Evolutionary conservation across 495 filamentous ascomycete species (phyloP).

Genomic region (Aspergillus taichungensis): DNA sequence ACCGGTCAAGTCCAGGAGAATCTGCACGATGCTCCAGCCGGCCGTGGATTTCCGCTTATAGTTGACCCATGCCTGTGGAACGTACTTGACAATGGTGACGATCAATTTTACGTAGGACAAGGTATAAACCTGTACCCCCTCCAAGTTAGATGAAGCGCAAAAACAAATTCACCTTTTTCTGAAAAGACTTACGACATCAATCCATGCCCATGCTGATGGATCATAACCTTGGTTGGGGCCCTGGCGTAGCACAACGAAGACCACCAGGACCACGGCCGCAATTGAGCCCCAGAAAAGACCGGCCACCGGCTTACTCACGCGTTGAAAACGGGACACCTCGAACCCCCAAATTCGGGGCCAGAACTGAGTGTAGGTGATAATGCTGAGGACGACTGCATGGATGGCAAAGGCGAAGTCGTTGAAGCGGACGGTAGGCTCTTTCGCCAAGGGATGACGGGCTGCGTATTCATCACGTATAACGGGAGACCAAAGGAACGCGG

Average conservation of each 20-base stretch:
- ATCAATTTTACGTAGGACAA: conserved; percentile 83
- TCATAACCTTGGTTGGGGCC: conserved; percentile 47
- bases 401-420: conserved; percentile 85
- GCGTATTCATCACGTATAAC: conserved; percentile 76
- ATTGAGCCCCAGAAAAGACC: conserved; percentile 60
- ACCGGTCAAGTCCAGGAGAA: conserved; percentile 75
- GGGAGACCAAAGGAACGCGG: conserved; percentile 66
- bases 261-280: conserved; percentile 45
- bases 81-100: conserved; percentile 83
- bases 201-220: conserved; percentile 57
- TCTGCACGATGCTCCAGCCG: conserved; percentile 82
- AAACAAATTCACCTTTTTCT: background rate
- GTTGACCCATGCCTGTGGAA: conserved; percentile 78
- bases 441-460: conserved; percentile 58
- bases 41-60: conserved; percentile 70
- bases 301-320: conserved; percentile 55
- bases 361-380: conserved; percentile 64
- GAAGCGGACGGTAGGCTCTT: conserved; percentile 72
- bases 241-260: conserved; percentile 42
- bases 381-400: conserved; percentile 63
- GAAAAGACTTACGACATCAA: conserved; percentile 59
- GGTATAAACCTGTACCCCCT: conserved; percentile 54
- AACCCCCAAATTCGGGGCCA: conserved; percentile 68
- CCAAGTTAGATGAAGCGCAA: conserved; percentile 1
- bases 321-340: conserved; percentile 42